Evolutionary conservation across 2,329 filamentous ascomycete species (phyloP), one percentile per base, ranked within the genome.

Genomic region (Phoma sp.): DNA sequence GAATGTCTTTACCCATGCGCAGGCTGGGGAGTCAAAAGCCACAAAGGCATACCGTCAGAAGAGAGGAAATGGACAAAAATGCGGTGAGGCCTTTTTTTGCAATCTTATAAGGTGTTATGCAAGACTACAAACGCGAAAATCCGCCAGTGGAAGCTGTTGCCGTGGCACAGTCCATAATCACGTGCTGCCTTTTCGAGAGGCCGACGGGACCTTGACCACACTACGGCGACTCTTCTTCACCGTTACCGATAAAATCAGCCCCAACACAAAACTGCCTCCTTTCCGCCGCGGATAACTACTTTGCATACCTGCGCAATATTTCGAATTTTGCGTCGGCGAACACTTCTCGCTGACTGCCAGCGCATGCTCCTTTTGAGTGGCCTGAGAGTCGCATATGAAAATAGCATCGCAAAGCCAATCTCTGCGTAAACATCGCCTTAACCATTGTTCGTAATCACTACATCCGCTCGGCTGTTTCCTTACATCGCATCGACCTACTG

Each of bases 181-280:
- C 52, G 48, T 51, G 50, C 22, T 35, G 30, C 42, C 43, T 41
- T 47, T 43, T 40, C 48, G 40, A 49, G 14, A 44, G 43, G 52
- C 44, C 47, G 23, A 29, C 27, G 47, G 29, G 43, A 44, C 25
- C 43, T 39, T 47, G n/a, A 32, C 30, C 30, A 37, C 52, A 47
- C 32, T 29, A 51, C 47, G 27, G 33, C 37, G 24, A 35, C 42
- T 43, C 47, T 51, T 56, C 52, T 51, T 47, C 47, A 18, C 18
- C 18, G 18, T 51, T 47, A 44, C 47, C 47, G 52, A 54, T 29
- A 46, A 49, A 18, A 8, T 10, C 42, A 33, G 40, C 38, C 11
- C 23, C 38, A 25, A 41, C 40, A 4, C 8, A 10, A 40, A n/a
- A 7, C 30, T 9, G 6, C 6, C 35, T 42, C 25, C 39, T 45